phyloP scores from a whole-genome alignment of 345 rosid genomes.

The Populus ilicifolia region DNA sequence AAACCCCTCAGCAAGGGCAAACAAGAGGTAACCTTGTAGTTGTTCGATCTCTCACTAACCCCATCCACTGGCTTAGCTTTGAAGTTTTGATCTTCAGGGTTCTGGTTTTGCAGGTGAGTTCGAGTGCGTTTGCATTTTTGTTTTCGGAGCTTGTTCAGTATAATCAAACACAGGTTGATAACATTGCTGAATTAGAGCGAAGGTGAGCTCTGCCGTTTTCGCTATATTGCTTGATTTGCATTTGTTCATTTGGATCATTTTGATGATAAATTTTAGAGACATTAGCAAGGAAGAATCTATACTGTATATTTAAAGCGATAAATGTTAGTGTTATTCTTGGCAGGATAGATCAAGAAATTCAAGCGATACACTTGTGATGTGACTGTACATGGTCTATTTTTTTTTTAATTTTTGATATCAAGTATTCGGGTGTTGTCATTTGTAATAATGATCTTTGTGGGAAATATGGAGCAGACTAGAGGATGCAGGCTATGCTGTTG shows the following conservation, averaged over 20 bases:
- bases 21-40: constrained; percentile 62
- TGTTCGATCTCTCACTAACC: neutral
- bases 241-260: neutral
- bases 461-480: constrained; percentile 53
- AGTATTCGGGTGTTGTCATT: neutral
- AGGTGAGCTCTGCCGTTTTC: constrained; percentile 41
- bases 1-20: constrained; percentile 97
- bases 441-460: constrained; percentile 1
- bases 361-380: neutral
- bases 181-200: constrained; percentile 87
- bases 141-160: constrained; percentile 92
- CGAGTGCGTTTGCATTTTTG: constrained; percentile 48
- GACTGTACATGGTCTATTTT: neutral
- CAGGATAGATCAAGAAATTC: neutral
- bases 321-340: neutral
- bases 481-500: constrained; percentile 94
- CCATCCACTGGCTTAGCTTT: neutral
- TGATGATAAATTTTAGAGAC: neutral
- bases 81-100: neutral
- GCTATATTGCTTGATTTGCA: neutral
- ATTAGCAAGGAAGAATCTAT: too few relatives aligned
- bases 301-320: neutral
- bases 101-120: constrained; percentile 36
- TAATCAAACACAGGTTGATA: constrained; percentile 94
- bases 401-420: neutral